Conservation (phyloP, 2,329 filamentous ascomycete species). For the Dactylellina drechsleri region DNA sequence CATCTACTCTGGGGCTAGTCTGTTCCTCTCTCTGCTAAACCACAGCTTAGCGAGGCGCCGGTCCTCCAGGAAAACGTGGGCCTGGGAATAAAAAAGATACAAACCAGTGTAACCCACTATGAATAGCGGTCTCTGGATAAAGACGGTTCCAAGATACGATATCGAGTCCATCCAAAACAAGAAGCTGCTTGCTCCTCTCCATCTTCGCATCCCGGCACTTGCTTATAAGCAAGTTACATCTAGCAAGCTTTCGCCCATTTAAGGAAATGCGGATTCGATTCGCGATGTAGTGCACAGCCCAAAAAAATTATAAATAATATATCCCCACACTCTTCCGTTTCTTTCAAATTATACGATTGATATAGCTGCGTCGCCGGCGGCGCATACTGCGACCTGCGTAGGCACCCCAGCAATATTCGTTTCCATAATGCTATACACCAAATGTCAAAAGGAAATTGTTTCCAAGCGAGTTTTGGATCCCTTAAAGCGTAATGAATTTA, state of each 20-base stretch:
- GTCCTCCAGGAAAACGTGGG: slow-evolving; percentile 38
- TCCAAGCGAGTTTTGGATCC: slow-evolving; percentile 9
- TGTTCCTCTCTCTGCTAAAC: neutral
- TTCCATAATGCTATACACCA: slow-evolving; percentile 5
- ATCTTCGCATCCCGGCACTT: neutral
- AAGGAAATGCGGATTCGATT: neutral
- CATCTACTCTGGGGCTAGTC: neutral
- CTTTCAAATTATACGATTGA: neutral
- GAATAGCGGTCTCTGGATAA: slow-evolving; percentile 18
- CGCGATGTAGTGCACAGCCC: neutral
- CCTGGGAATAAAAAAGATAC: slow-evolving; percentile 18
- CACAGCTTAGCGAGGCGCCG: neutral
- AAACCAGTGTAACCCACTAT: neutral
- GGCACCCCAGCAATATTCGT: neutral
- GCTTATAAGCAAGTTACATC: neutral
- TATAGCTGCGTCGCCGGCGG: slow-evolving; percentile 7
- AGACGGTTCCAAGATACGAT: slow-evolving; percentile 27
- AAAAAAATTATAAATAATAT: neutral
- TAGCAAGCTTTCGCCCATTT: too few species aligned
- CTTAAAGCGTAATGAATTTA: slow-evolving; percentile 1
- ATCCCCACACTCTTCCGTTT: neutral
- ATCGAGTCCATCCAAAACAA: slow-evolving; percentile 28
- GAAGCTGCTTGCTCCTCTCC: slow-evolving; percentile 12
- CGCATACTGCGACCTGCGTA: slow-evolving; percentile 11
- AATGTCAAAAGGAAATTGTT: slow-evolving; percentile 1